A percentile compares a stretch with the other conserved stretches of the same genome.
phyloP scores from a whole-genome alignment of 1,139 yeast species.

The Zygoascus hellenicus region DNA sequence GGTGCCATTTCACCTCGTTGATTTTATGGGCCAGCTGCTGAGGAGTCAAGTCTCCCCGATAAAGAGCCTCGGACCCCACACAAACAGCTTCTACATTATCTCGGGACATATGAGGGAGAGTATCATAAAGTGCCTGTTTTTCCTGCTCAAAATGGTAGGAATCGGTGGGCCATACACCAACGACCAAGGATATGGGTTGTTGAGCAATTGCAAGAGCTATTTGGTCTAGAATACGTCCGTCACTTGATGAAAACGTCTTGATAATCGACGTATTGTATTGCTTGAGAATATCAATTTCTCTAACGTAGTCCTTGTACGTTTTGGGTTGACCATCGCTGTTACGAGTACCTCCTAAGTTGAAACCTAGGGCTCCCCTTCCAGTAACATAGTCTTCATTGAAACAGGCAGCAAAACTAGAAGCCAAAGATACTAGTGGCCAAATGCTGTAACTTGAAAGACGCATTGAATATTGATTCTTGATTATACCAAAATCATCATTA shows the following conservation, averaged over 20 bases:
- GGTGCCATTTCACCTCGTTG: slow-evolving; percentile 48
- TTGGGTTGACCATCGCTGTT: slow-evolving; percentile 47
- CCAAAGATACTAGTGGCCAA: background rate
- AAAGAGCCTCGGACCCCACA: slow-evolving; percentile 90
- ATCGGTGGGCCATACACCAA: slow-evolving; percentile 91
- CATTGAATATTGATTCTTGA: too few relatives aligned
- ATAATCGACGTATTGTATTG: slow-evolving; percentile 50
- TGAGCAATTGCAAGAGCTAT: slow-evolving; percentile 82
- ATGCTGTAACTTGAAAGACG: background rate
- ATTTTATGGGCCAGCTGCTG: slow-evolving; percentile 50
- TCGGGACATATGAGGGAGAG: slow-evolving; percentile 65
- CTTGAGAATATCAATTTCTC: slow-evolving; percentile 54
- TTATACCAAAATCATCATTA: too few relatives aligned
- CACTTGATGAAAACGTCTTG: slow-evolving; percentile 81
- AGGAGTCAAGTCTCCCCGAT: slow-evolving; percentile 77
- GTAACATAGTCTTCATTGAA: background rate
- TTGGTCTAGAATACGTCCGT: slow-evolving; percentile 76
- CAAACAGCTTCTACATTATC: slow-evolving; percentile 65
- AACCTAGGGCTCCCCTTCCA: slow-evolving; percentile 40
- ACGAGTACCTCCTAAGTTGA: slow-evolving; percentile 73
- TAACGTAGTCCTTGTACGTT: slow-evolving; percentile 55
- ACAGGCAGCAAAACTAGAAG: too few relatives aligned
- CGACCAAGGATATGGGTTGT: slow-evolving; percentile 58
- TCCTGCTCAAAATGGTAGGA: slow-evolving; percentile 66
- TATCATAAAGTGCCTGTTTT: slow-evolving; percentile 57